phyloP scores from a whole-genome alignment of 2,329 filamentous ascomycete species.

The Hysterium pulicare region DNA sequence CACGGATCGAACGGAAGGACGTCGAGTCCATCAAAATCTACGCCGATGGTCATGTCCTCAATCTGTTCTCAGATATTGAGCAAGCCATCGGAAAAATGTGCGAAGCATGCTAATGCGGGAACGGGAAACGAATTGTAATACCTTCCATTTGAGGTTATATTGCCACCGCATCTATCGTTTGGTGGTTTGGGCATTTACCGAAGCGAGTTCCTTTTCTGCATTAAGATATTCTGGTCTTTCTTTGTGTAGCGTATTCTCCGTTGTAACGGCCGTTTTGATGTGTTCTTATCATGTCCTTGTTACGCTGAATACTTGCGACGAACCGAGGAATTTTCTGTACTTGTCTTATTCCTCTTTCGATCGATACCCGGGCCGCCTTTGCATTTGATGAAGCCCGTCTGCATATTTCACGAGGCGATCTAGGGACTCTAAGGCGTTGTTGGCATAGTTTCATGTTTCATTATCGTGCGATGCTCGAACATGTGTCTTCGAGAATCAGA shows the following conservation, averaged over 20 bases:
- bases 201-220: background rate
- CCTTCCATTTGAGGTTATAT: slow-evolving; percentile 10
- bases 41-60: slow-evolving; percentile 41
- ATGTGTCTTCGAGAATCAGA: too few relatives aligned
- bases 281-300: slow-evolving; percentile 15
- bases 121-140: slow-evolving; percentile 9
- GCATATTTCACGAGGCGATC: slow-evolving; percentile 13
- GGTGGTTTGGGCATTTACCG: background rate
- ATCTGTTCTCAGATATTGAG: slow-evolving; percentile 41
- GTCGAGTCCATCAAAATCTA: slow-evolving; percentile 44
- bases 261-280: slow-evolving; percentile 25
- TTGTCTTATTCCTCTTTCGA: slow-evolving; percentile 12
- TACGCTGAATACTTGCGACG: slow-evolving; percentile 9
- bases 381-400: slow-evolving; percentile 16
- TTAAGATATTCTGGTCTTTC: background rate
- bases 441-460: slow-evolving; percentile 26
- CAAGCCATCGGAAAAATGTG: slow-evolving; percentile 43
- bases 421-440: slow-evolving; percentile 12
- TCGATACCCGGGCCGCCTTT: slow-evolving; percentile 25
- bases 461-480: too few relatives aligned
- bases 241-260: slow-evolving; percentile 16
- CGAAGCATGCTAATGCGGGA: slow-evolving; percentile 31
- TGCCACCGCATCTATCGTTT: slow-evolving; percentile 16
- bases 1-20: slow-evolving; percentile 32
- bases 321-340: slow-evolving; percentile 3